These are phyloP conservation scores for Apiospora marii DNA, from an alignment of 2,329 filamentous ascomycete genomes.

Conservation along the genomic window DNA sequence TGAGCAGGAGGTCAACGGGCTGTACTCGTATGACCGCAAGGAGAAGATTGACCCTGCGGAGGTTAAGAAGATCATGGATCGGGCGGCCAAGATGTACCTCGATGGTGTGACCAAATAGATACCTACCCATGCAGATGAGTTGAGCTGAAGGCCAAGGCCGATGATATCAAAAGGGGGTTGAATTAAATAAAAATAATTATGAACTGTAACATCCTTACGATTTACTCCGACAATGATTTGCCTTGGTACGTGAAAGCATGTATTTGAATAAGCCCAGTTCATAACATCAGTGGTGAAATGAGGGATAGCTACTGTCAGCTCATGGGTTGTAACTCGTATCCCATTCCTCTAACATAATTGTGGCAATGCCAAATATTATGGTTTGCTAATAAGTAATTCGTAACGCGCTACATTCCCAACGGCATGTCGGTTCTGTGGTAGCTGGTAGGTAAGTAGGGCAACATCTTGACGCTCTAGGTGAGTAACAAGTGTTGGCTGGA, in stretches of 20 bases:
- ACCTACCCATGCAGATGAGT: neutral
- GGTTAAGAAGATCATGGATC: slow-evolving; percentile 66
- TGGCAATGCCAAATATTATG: neutral
- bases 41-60: slow-evolving; percentile 65
- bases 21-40: slow-evolving; percentile 69
- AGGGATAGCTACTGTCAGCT: neutral
- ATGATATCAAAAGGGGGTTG: neutral
- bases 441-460: neutral
- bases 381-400: too few species aligned
- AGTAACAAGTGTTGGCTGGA: neutral
- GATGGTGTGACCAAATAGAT: slow-evolving; percentile 12
- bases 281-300: neutral
- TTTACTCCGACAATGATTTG: neutral
- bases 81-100: slow-evolving; percentile 55
- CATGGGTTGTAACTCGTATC: neutral
- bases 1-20: slow-evolving; percentile 73
- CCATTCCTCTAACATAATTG: neutral
- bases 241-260: neutral
- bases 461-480: neutral
- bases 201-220: neutral
- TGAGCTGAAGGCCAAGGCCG: neutral
- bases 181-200: neutral
- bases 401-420: too few species aligned
- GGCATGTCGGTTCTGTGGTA: neutral
- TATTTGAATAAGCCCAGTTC: neutral